Percentiles rank a stretch among this genome's conserved stretches.
These are phyloP conservation scores for Meripilus lineatus DNA, from an alignment of 1,284 basidiomycete genomes.

Conservation along the genomic window DNA sequence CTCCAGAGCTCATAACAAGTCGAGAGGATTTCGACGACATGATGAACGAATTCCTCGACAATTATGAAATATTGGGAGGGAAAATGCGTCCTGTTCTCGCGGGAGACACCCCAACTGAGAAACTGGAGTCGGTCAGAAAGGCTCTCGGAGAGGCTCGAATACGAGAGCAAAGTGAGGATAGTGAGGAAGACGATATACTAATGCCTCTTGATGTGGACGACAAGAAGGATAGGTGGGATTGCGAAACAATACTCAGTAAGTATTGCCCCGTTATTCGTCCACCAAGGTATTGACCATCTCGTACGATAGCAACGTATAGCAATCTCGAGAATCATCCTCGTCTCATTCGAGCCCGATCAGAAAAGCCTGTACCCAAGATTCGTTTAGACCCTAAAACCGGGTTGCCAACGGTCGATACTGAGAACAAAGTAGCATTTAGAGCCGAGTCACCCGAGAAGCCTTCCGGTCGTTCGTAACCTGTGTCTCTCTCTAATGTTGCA, in stretches of 20 bases:
- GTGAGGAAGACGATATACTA: conserved; percentile 39
- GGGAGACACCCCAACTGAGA: conserved; percentile 69
- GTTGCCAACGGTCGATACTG: conserved; percentile 50
- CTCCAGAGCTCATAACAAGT: conserved; percentile 72
- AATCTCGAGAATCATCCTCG: conserved; percentile 94
- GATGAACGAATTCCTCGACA: conserved; percentile 92
- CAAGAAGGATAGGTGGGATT: conserved; percentile 86
- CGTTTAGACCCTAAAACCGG: conserved; percentile 71
- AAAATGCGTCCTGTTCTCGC: conserved; percentile 76
- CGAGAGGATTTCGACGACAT: conserved; percentile 88
- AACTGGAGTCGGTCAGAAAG: conserved; percentile 73
- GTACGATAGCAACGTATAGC: conserved; percentile 77
- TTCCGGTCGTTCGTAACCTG: conserved; percentile 14
- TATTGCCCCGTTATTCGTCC: conserved; percentile 14
- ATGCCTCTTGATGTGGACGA: conserved; percentile 54
- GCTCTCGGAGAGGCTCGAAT: conserved; percentile 72
- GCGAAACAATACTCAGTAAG: conserved; percentile 89
- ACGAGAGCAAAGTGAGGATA: conserved; percentile 33
- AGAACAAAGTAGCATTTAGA: conserved; percentile 15
- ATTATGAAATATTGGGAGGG: conserved; percentile 90
- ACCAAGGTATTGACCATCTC: background rate
- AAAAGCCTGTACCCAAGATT: conserved; percentile 58
- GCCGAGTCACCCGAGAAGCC: too few species aligned
- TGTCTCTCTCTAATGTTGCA: background rate
- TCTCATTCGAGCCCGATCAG: conserved; percentile 65